Evolutionary conservation across 2,329 filamentous ascomycete species (phyloP), one percentile per base, ranked within the genome.

Genomic region (Xylaria arbuscula): DNA sequence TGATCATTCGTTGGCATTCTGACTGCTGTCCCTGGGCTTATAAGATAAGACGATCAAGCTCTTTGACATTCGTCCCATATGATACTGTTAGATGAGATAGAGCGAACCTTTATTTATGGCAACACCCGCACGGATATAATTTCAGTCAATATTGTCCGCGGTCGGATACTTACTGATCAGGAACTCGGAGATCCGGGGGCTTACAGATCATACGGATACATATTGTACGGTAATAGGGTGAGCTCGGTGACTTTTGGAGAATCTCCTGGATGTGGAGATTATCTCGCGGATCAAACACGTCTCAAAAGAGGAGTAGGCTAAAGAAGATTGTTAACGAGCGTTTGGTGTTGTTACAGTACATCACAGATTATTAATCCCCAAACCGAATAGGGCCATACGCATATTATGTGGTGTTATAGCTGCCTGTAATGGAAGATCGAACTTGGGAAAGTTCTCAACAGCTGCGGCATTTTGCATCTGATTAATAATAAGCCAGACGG

Each of bases 1-100:
- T 72, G 58, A 38, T 61, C 28, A 8, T 53, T 64, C 3, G 13
- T 28, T 3, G 47, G 6, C 45, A 67, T 67, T 55, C 22, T 48
- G 28, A 15, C 32, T 28, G 8, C 15, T 4, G 8, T 8, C 9
- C 34, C 28, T 53, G 34, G 22, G 17, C 1, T 22, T 7, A 45
- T 36, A n/a, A 3, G n/a, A 17, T 24, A 32, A n/a, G 28, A 6
- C 6, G n/a, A 36, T 54, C 17, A 11, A 54, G 51, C 42, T 28
- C 22, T 60, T 13, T 28, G n/a, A 55, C 3, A 42, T n/a, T 40
- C 6, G 40, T 45, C 5, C 17, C n/a, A 7, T 4, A 45, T 42
- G 38, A 24, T 15, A 45, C 15, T 11, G 3, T 40, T 1, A 4
- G 22, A 47, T 55, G 9, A 10, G 34, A 3, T 19, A 24, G 15